phyloP scores from a whole-genome alignment of 768 basidiomycete genomes.

The Trametes punicea region DNA sequence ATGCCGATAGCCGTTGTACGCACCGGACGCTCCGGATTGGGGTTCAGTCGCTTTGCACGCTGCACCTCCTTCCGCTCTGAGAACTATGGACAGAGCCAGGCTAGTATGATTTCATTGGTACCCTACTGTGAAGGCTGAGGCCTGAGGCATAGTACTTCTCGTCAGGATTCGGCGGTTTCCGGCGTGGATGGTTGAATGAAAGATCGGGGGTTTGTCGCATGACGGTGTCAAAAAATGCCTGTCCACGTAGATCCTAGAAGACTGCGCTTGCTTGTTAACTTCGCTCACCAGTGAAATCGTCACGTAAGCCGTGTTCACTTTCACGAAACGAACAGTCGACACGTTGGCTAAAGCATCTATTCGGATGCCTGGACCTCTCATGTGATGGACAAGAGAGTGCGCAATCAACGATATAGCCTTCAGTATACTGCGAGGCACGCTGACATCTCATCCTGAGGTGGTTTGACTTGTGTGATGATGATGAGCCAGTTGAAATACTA shows the following conservation, averaged over 20 bases:
- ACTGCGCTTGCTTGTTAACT: not conserved
- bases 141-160: not conserved
- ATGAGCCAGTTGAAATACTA: too few species aligned
- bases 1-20: slow-evolving; percentile 6
- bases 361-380: too few species aligned
- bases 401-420: too few species aligned
- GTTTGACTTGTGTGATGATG: too few species aligned
- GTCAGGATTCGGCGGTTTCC: not conserved
- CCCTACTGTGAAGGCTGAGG: not conserved
- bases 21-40: not conserved
- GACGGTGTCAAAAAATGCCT: not conserved
- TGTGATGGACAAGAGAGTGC: too few species aligned
- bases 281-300: not conserved
- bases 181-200: not conserved
- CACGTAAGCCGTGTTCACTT: not conserved
- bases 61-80: not conserved
- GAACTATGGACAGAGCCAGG: not conserved
- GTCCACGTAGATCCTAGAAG: not conserved
- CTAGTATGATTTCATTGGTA: not conserved
- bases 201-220: not conserved
- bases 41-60: not conserved
- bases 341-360: too few species aligned
- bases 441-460: too few species aligned
- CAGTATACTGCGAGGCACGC: too few species aligned
- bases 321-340: too few species aligned